Evolutionary conservation across 2,329 filamentous ascomycete species (phyloP).

Genomic region (Alternaria sp.): DNA sequence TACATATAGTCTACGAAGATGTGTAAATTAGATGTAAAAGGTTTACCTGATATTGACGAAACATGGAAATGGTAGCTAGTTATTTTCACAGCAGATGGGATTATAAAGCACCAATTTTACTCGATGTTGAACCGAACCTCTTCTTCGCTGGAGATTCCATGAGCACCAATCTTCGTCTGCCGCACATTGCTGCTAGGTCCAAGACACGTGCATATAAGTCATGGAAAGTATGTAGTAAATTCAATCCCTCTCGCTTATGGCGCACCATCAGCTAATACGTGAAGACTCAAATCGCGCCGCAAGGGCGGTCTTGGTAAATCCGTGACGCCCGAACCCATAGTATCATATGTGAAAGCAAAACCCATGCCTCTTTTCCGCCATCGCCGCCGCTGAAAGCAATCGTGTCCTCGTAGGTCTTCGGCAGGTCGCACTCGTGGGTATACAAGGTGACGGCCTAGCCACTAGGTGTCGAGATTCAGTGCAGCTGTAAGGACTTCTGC

Average conservation of each 20-base stretch:
- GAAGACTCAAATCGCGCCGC: slow-evolving; percentile 30
- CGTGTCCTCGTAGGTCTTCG: slow-evolving; percentile 13
- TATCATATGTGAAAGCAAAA: slow-evolving; percentile 26
- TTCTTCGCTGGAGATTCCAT: neutral
- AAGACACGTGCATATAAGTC: neutral
- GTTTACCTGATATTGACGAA: neutral
- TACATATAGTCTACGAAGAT: slow-evolving; percentile 4
- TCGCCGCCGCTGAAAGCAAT: slow-evolving; percentile 27
- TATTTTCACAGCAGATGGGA: neutral
- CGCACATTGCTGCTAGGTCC: neutral
- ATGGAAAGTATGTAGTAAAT: slow-evolving; percentile 7
- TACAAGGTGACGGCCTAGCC: neutral
- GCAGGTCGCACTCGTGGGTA: slow-evolving; percentile 8
- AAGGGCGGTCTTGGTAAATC: slow-evolving; percentile 28
- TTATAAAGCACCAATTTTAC: neutral
- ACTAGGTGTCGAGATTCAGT: neutral
- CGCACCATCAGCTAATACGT: slow-evolving; percentile 27
- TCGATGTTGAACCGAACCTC: neutral
- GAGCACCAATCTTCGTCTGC: neutral
- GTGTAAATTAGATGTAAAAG: neutral
- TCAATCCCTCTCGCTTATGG: slow-evolving; percentile 22
- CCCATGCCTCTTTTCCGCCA: slow-evolving; percentile 21
- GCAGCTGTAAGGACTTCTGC: slow-evolving; percentile 5
- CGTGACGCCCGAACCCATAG: slow-evolving; percentile 39
- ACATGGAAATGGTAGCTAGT: neutral